A percentile compares a stretch with the other conserved stretches of the same genome.
These are phyloP conservation scores for Ophiostoma triangulosporum DNA, from an alignment of 2,329 filamentous ascomycete species.

Conservation along the genomic window DNA sequence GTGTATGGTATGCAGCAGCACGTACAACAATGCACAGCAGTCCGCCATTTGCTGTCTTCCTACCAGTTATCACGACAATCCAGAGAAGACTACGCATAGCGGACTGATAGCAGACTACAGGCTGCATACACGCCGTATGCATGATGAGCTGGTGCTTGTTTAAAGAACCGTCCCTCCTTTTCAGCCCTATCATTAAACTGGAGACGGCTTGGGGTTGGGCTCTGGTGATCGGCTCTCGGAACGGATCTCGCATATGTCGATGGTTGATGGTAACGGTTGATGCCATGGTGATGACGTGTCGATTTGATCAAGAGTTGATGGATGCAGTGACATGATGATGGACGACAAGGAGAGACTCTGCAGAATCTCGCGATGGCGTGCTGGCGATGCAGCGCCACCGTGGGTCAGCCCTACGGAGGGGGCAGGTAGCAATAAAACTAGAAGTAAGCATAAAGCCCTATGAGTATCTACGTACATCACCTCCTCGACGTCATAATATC, in stretches of 20 bases:
- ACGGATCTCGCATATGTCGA: too few species aligned
- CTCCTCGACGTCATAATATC: neutral
- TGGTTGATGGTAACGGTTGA: too few species aligned
- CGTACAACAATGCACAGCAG: too few species aligned
- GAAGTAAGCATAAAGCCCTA: neutral
- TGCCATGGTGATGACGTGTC: neutral
- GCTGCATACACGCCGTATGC: too few species aligned
- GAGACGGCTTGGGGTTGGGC: neutral
- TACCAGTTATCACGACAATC: too few species aligned
- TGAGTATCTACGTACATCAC: neutral
- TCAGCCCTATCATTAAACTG: conserved; percentile 16
- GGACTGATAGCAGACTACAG: too few species aligned
- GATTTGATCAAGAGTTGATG: neutral
- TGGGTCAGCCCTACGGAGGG: conserved; percentile 7
- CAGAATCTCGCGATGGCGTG: neutral
- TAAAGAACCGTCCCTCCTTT: conserved; percentile 13
- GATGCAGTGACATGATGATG: too few species aligned
- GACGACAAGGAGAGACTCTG: neutral
- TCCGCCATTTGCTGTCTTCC: too few species aligned
- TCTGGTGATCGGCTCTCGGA: neutral
- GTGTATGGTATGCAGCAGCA: too few species aligned
- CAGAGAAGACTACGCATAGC: too few species aligned
- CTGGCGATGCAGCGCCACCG: neutral
- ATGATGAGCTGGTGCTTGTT: too few species aligned
- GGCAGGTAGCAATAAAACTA: neutral